Evolutionary conservation across 768 basidiomycete species (phyloP).

Genomic region (Trametes sanguinea): DNA sequence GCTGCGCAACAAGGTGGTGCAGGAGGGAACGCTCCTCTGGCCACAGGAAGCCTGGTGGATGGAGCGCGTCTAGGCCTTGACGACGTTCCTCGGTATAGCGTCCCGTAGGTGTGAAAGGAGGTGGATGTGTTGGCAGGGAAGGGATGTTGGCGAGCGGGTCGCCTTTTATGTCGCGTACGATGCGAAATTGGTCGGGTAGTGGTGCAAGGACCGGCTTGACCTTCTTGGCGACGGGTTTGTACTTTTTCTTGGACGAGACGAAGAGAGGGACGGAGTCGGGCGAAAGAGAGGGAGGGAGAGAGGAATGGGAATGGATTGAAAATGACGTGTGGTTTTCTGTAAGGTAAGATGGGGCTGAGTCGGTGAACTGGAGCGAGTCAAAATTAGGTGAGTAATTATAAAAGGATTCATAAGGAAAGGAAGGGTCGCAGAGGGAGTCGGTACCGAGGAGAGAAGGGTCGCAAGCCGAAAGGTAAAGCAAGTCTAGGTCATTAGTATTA

Average conservation of each 20-base stretch:
- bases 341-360: background rate
- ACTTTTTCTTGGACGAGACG: conserved; percentile 17
- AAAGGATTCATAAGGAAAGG: conserved; percentile 3
- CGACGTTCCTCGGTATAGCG: conserved; percentile 24
- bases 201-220: conserved; percentile 23
- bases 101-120: conserved; percentile 5
- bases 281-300: conserved; percentile 38
- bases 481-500: background rate
- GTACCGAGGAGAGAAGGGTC: conserved; percentile 17
- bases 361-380: conserved; percentile 28
- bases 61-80: conserved; percentile 12
- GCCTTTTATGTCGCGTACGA: conserved; percentile 15
- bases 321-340: background rate
- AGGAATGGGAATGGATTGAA: conserved; percentile 1
- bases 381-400: background rate
- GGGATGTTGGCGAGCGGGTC: conserved; percentile 3
- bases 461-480: conserved; percentile 11
- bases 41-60: conserved; percentile 34
- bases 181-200: conserved; percentile 24
- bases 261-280: conserved; percentile 1
- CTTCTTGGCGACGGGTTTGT: conserved; percentile 29
- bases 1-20: conserved; percentile 34
- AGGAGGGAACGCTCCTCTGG: conserved; percentile 35
- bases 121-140: conserved; percentile 9
- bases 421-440: conserved; percentile 7